phyloP scores from a whole-genome alignment of 768 basidiomycete genomes.

The Coprinopsis cinerea region DNA sequence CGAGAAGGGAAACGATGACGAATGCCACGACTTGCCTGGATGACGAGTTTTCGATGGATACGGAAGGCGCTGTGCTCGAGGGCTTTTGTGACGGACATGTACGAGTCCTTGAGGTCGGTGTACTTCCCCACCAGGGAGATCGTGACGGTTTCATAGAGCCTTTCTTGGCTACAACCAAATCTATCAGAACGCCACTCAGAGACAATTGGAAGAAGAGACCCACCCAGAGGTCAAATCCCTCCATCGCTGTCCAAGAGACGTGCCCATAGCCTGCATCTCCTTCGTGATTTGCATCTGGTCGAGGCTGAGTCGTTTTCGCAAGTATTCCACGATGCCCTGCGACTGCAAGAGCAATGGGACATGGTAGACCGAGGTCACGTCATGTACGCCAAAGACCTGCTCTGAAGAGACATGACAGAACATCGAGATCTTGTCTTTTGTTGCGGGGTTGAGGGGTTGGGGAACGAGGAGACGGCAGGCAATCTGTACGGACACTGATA shows the following conservation, averaged over 20 bases:
- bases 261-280: slow-evolving; percentile 56
- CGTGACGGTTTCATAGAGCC: slow-evolving; percentile 81
- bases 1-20: neutral
- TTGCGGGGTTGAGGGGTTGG: slow-evolving; percentile 73
- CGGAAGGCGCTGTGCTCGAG: slow-evolving; percentile 96
- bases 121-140: slow-evolving; percentile 97
- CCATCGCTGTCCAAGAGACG: slow-evolving; percentile 70
- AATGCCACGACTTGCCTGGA: slow-evolving; percentile 62
- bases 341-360: slow-evolving; percentile 88
- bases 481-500: slow-evolving; percentile 46
- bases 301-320: slow-evolving; percentile 78
- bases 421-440: slow-evolving; percentile 97
- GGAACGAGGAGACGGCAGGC: slow-evolving; percentile 85
- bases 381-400: slow-evolving; percentile 92
- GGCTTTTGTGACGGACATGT: slow-evolving; percentile 97
- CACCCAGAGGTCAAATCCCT: slow-evolving; percentile 77
- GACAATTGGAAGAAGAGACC: slow-evolving; percentile 17
- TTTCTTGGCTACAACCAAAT: slow-evolving; percentile 67
- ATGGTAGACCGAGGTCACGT: slow-evolving; percentile 95
- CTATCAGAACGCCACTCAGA: neutral
- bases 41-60: slow-evolving; percentile 74
- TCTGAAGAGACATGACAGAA: slow-evolving; percentile 93
- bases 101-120: slow-evolving; percentile 93
- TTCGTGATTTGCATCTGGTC: slow-evolving; percentile 46
- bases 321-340: slow-evolving; percentile 86